Percentiles rank a stretch among this genome's conserved stretches.
These are phyloP conservation scores for Borovskyia barvae DNA, from an alignment of 208 protist species.

Conservation along the genomic window DNA sequence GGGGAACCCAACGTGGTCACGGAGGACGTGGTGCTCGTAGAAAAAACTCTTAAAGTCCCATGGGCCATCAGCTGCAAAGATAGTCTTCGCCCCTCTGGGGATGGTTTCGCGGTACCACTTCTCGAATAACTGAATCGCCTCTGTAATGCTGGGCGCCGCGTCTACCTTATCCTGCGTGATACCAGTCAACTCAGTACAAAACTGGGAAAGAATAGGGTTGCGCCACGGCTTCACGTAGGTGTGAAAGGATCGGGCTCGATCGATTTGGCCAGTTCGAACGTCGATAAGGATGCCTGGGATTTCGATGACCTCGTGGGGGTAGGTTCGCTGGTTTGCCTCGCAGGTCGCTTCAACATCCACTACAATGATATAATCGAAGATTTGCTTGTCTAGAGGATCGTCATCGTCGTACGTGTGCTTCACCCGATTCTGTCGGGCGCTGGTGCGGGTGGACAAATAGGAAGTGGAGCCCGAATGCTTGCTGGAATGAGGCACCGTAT, in stretches of 20 bases:
- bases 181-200: constrained; percentile 94
- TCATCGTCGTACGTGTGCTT: constrained; percentile 48
- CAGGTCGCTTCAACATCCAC: constrained; percentile 93
- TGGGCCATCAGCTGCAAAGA: constrained; percentile 84
- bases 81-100: constrained; percentile 63
- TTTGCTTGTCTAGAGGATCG: constrained; percentile 73
- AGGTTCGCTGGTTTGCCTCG: constrained; percentile 54
- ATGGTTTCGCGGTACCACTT: constrained; percentile 79
- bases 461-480: no score
- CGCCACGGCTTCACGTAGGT: constrained; percentile 88
- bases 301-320: constrained; percentile 95
- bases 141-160: constrained; percentile 53
- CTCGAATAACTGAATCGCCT: constrained; percentile 72
- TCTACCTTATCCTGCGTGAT: constrained; percentile 93
- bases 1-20: constrained; percentile 74
- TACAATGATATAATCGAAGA: constrained; percentile 93
- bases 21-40: constrained; percentile 68
- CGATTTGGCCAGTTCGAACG: constrained; percentile 61
- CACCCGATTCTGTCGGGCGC: constrained; percentile 16
- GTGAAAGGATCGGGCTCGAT: constrained; percentile 77
- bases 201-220: constrained; percentile 82
- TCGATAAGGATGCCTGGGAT: constrained; percentile 90
- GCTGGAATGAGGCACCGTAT: no score
- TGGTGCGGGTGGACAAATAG: constrained; percentile 31
- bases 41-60: constrained; percentile 89